Percentiles rank a stretch among this genome's conserved stretches.
Evolutionary conservation across 306 rosid species (phyloP).

Genomic region (Senna siamea): DNA sequence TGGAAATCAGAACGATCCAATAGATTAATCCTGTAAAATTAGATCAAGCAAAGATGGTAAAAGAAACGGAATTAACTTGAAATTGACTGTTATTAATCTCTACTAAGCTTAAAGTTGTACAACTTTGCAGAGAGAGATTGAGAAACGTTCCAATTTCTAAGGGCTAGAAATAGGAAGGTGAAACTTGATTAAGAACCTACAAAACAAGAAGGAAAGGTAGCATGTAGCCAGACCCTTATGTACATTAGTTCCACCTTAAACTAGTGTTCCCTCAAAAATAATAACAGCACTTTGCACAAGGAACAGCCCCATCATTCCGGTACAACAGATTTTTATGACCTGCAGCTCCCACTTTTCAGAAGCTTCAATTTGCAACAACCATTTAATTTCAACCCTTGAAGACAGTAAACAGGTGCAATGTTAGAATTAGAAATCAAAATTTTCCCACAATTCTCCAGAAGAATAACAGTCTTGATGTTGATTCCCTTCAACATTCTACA

Average conservation of each 20-base stretch:
- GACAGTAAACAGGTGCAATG: background rate
- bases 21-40: no score
- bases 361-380: constrained; percentile 1
- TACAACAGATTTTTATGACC: background rate
- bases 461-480: constrained; percentile 18
- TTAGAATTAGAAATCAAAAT: background rate
- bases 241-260: constrained; percentile 28
- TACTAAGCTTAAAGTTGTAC: constrained; percentile 36
- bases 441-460: constrained; percentile 19
- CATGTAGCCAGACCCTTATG: constrained; percentile 28
- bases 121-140: constrained; percentile 33
- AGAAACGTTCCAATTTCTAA: constrained; percentile 31
- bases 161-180: constrained; percentile 33
- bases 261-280: constrained; percentile 7
- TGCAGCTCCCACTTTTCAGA: constrained; percentile 2
- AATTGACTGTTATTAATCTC: constrained; percentile 33
- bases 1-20: no score
- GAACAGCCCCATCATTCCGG: background rate
- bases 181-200: constrained; percentile 44
- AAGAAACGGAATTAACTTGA: constrained; percentile 33
- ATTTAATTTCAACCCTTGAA: background rate
- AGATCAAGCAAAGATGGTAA: background rate
- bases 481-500: constrained; percentile 28
- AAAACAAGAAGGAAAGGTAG: constrained; percentile 11
- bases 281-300: background rate